A percentile compares a stretch with the other conserved stretches of the same genome.
Evolutionary conservation across 371 early-diverging fungal species (phyloP).

Genomic region (Zancudomyces culisetae): DNA sequence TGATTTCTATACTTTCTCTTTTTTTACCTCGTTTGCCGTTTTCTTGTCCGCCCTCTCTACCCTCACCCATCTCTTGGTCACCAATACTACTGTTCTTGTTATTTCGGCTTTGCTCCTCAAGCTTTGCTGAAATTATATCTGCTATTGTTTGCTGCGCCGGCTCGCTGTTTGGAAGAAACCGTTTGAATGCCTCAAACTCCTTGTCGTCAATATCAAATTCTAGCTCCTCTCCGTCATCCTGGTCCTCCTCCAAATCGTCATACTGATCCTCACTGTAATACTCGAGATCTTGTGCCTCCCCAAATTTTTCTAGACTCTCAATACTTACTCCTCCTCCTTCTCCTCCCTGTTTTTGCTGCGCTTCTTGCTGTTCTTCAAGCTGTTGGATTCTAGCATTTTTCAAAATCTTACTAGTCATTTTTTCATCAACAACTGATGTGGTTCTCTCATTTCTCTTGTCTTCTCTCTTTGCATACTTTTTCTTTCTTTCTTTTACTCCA

Average conservation of each 20-base stretch:
- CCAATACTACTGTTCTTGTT: constrained; percentile 26
- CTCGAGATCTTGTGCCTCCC: not conserved
- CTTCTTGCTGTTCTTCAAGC: constrained; percentile 43
- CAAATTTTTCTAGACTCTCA: not conserved
- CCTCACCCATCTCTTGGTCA: not conserved
- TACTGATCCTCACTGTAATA: constrained; percentile 14
- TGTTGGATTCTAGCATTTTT: constrained; percentile 78
- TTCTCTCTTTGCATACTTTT: constrained; percentile 40
- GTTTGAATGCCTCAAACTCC: constrained; percentile 58
- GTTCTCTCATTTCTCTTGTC: constrained; percentile 28
- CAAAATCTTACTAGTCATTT: constrained; percentile 73
- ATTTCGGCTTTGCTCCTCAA: no score
- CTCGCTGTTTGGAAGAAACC: constrained; percentile 73
- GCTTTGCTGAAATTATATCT: constrained; percentile 87
- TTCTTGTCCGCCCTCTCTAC: not conserved
- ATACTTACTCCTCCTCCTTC: not conserved
- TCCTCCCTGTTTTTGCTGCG: constrained; percentile 8
- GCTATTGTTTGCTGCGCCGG: constrained; percentile 67
- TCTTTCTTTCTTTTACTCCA: no score
- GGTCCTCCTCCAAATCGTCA: constrained; percentile 4
- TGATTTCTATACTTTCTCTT: constrained; percentile 17
- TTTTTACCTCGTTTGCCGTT: no score
- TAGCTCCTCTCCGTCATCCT: constrained; percentile 19
- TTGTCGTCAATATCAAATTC: constrained; percentile 46
- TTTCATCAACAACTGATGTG: constrained; percentile 66